phyloP scores from a whole-genome alignment of 139 green algal genomes.

The Penium margaritaceum region DNA sequence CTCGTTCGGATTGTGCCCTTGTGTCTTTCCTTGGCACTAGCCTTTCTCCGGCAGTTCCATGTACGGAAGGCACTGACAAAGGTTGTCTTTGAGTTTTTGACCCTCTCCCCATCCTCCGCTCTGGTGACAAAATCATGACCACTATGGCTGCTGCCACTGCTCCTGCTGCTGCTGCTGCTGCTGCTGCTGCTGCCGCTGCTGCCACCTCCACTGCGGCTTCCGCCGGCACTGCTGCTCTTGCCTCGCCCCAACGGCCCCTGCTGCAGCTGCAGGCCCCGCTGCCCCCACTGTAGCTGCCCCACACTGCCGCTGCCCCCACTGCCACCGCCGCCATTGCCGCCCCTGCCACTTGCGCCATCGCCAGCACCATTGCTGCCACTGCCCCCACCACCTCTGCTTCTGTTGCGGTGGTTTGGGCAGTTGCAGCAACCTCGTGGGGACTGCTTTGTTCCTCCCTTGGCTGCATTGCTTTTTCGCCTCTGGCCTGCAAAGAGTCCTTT shows the following conservation, averaged over 20 bases:
- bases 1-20: neutral
- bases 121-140: neutral
- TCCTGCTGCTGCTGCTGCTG: neutral
- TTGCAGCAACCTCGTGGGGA: no score
- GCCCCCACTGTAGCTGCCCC: neutral
- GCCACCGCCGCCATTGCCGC: neutral
- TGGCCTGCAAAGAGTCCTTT: no score
- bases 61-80: neutral
- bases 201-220: neutral
- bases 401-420: no score
- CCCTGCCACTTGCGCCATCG: neutral
- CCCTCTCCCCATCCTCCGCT: neutral
- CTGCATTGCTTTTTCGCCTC: no score
- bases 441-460: no score
- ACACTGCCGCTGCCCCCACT: neutral
- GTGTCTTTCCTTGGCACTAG: neutral
- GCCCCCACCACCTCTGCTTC: no score
- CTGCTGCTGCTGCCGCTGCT: constrained; percentile 12
- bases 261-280: neutral
- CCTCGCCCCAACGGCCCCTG: constrained; percentile 19
- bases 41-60: neutral
- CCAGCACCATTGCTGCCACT: neutral
- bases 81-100: constrained; percentile 8
- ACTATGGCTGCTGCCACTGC: neutral
- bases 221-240: constrained; percentile 19